phyloP scores from a whole-genome alignment of 306 rosid genomes.

The Cajanus cajan region DNA sequence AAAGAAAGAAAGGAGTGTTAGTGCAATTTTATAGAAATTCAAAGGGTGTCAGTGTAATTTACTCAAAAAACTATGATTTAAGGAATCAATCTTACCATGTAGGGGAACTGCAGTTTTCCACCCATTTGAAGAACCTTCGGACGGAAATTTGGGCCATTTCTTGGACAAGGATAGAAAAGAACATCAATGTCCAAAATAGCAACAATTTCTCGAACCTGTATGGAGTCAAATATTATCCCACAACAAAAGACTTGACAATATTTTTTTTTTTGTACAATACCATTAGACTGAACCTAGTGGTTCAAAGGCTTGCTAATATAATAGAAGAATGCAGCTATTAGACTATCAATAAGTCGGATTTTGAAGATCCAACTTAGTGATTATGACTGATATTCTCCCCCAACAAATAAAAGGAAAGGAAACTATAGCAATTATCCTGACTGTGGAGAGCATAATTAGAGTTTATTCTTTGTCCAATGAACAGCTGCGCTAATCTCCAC shows the following conservation, averaged over 20 bases:
- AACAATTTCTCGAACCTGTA: conserved; percentile 92
- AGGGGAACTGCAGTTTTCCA: conserved; percentile 92
- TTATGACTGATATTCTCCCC: not conserved
- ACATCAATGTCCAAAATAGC: conserved; percentile 93
- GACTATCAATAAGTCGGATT: conserved; percentile 1
- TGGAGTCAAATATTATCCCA: conserved; percentile 32
- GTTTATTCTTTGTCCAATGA: not conserved
- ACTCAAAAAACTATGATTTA: not conserved
- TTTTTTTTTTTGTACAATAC: too few species aligned
- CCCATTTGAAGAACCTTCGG: conserved; percentile 84
- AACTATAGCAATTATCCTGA: not conserved
- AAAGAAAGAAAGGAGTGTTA: too few species aligned
- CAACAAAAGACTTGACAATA: not conserved
- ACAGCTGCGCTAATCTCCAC: not conserved
- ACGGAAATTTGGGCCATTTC: conserved; percentile 87
- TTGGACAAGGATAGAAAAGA: conserved; percentile 91
- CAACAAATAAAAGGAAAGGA: not conserved
- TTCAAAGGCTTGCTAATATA: not conserved
- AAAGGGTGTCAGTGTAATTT: too few species aligned
- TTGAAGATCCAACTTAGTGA: conserved; percentile 11
- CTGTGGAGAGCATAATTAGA: not conserved
- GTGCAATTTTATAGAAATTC: too few species aligned
- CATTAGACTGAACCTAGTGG: too few species aligned
- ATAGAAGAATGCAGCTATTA: conserved; percentile 1
- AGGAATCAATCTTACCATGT: conserved; percentile 66